Evolutionary conservation across 371 early-diverging fungal species (phyloP).

Genomic region (Dinochytrium kinnereticum): DNA sequence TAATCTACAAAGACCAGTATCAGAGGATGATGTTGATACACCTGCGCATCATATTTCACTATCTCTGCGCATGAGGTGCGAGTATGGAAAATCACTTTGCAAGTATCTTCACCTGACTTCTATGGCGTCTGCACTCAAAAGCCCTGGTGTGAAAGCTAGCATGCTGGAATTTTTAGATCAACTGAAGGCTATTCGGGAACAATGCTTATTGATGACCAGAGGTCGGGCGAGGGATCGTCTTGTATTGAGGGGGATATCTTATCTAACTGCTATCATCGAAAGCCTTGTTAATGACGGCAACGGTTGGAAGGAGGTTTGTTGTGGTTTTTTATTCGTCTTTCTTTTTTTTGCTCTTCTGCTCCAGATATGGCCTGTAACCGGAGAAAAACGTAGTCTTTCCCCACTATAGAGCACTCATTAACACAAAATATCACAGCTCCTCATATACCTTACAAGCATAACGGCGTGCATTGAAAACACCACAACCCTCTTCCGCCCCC

Average conservation of each 20-base stretch:
- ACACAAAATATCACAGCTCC: not conserved
- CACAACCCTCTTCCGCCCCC: conserved; percentile 3
- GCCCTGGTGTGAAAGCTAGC: not conserved
- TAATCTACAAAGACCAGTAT: not conserved
- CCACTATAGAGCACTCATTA: no score
- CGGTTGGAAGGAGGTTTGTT: conserved; percentile 17
- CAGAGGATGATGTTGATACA: not conserved
- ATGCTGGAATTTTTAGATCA: conserved; percentile 17
- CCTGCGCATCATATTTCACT: not conserved
- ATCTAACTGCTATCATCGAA: conserved; percentile 25
- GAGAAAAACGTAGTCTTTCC: no score
- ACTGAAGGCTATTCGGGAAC: conserved; percentile 9
- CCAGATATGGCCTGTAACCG: conserved; percentile 8
- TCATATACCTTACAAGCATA: not conserved
- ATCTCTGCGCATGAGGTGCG: conserved; percentile 25
- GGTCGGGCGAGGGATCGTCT: conserved; percentile 15
- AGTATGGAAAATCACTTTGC: conserved; percentile 31
- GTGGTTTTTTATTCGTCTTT: not conserved
- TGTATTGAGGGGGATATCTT: conserved; percentile 24
- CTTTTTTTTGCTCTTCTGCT: not conserved
- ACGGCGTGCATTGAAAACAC: conserved; percentile 16
- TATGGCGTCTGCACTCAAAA: conserved; percentile 26
- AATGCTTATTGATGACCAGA: not conserved
- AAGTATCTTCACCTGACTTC: conserved; percentile 17
- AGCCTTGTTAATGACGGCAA: not conserved